phyloP scores from a whole-genome alignment of 2,329 filamentous ascomycete genomes.

The Aspergillaceae sp. region DNA sequence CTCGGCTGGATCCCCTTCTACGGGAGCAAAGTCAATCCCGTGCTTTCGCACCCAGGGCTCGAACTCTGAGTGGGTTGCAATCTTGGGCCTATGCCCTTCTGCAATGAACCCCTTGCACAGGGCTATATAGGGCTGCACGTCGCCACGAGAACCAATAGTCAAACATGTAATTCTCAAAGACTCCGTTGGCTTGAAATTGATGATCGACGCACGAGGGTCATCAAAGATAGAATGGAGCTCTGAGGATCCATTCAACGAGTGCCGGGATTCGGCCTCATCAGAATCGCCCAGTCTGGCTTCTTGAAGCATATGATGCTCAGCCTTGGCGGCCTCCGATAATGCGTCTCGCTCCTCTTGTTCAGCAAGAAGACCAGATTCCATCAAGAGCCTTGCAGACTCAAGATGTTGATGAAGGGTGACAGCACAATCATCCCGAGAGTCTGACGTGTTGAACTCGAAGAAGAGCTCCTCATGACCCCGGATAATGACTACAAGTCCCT shows the following conservation, averaged over 20 bases:
- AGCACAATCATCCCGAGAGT: conserved; percentile 78
- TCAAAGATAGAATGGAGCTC: conserved; percentile 73
- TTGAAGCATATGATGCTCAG: conserved; percentile 72
- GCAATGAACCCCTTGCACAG: conserved; percentile 82
- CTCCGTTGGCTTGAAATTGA: conserved; percentile 80
- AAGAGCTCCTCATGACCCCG: conserved; percentile 91
- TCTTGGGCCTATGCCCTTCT: conserved; percentile 77
- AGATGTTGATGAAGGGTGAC: conserved; percentile 70
- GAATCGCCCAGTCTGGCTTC: conserved; percentile 53
- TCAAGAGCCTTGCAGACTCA: conserved; percentile 61
- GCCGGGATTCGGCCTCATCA: conserved; percentile 21
- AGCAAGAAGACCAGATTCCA: conserved; percentile 59
- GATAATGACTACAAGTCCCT: conserved; percentile 85
- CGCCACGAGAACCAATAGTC: conserved; percentile 89
- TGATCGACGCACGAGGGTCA: conserved; percentile 74
- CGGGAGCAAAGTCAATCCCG: conserved; percentile 82
- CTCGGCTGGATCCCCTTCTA: conserved; percentile 86
- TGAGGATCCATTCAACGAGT: conserved; percentile 22
- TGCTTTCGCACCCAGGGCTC: conserved; percentile 82
- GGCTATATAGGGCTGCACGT: conserved; percentile 96
- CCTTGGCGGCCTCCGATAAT: conserved; percentile 60
- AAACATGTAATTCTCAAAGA: conserved; percentile 80
- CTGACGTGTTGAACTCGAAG: conserved; percentile 77
- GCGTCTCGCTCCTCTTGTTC: conserved; percentile 57
- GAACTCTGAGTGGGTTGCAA: conserved; percentile 89